Evolutionary conservation across 192 early-diverging fungal genomes (phyloP), one percentile per base, ranked within the genome.

Genomic region (Linnemannia schmuckeri): DNA sequence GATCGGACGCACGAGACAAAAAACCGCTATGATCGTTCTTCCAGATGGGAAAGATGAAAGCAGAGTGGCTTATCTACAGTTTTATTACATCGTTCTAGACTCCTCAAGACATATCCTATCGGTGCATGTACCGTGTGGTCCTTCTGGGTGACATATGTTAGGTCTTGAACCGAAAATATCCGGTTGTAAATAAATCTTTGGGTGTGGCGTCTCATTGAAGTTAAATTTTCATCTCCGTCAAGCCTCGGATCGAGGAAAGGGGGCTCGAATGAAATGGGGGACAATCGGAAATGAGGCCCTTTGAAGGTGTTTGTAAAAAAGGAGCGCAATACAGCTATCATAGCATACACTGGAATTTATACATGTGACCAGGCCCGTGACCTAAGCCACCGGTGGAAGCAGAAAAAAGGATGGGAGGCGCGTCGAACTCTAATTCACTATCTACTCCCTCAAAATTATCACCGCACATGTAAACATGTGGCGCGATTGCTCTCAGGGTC

Each of bases 291-390:
- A 8, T 35, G 27, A 27, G 27, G 47, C 35, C 66, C 69, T 69
- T 3, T 27, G 37, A 54, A 54, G 4, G 17, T 20, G n/a, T 55
- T 24, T 55, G 10, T 7, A 41, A 71, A 40, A 71, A 9, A 41
- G 20, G 18, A 6, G 9, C 68, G 15, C 6, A 2, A 70, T 70
- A 40, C 68, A 6, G 38, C 68, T 13, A 18, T 35, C 17, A 6
- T 40, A 70, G 37, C 69, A 40, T 70, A 40, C 69, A 37, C 68
- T 22, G 24, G 2, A 70, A 70, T 70, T 40, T 70, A 70, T 41
- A 70, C 69, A 70, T 72, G 38, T 72, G 70, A 42, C 70, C 70
- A n/a, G 38, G 0, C 37, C 24, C 8, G 70, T 71, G 38, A 71
- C 18, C 37, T 20, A 69, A 35, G 30, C 30, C 63, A n/a, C 22